Percentiles rank a stretch among this genome's conserved stretches.
Conservation (phyloP, 108 stramenopile genomes). For the Fragilaria crotonensis region DNA sequence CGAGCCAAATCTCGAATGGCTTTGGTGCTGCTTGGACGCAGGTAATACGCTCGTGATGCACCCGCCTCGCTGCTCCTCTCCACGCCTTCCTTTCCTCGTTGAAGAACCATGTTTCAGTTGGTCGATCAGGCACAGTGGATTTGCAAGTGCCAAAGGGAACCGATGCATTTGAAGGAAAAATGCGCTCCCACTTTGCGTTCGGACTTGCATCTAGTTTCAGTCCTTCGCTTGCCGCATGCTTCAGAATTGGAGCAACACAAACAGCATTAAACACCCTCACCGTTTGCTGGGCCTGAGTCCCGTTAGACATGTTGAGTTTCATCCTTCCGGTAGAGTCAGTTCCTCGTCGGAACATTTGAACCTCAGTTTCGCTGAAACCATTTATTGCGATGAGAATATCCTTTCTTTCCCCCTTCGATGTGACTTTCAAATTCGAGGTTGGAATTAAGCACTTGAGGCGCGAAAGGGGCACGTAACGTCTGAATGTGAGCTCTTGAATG, state of each 20-base stretch:
- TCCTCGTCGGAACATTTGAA: constrained; percentile 22
- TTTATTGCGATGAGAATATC: constrained; percentile 26
- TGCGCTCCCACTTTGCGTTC: constrained; percentile 26
- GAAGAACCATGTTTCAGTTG: constrained; percentile 38
- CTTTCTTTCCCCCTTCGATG: constrained; percentile 1
- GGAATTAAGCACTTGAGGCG: constrained; percentile 15
- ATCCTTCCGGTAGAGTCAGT: constrained; percentile 8
- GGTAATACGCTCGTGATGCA: constrained; percentile 10
- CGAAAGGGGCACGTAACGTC: constrained; percentile 1
- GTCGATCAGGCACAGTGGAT: constrained; percentile 29
- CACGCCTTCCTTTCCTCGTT: constrained; percentile 37
- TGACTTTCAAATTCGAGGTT: constrained; percentile 20
- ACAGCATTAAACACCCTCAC: constrained; percentile 37
- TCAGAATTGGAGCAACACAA: constrained; percentile 38
- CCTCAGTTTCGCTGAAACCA: constrained; percentile 22
- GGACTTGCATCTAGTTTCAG: constrained; percentile 21
- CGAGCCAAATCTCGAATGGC: constrained; percentile 37
- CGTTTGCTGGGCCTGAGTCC: constrained; percentile 34
- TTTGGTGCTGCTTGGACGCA: constrained; percentile 32
- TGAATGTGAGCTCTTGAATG: not conserved
- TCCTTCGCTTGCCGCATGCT: constrained; percentile 32
- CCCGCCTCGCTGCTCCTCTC: constrained; percentile 34
- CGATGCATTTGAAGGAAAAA: constrained; percentile 4
- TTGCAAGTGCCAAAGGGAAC: constrained; percentile 37
- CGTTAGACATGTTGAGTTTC: constrained; percentile 22